Base-by-base conservation (phyloP, 2,329 filamentous ascomycete species). In the Aspergillus hortae region DNA sequence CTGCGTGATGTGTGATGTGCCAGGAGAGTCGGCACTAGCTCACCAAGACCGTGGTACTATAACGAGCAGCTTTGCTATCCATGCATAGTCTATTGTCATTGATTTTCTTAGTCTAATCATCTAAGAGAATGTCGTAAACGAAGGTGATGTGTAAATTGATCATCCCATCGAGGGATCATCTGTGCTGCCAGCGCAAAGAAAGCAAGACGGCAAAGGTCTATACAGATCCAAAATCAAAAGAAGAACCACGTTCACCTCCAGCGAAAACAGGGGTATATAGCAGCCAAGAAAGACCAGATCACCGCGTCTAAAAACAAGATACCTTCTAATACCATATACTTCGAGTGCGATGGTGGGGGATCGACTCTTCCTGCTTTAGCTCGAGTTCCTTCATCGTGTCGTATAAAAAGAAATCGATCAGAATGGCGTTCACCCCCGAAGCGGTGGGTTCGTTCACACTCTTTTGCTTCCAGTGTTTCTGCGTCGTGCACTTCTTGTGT, bases 401-500 rank as follows among this genome's bases (percentile, higher is more conserved):
- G 67, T 99, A 99, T 50, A 99, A 76, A 71, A 96, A 96, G 73
- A 97, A 99, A 71, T 99, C 94, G 57, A 99, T 94, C 62, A 99
- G 72, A 36, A 97, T 90, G 23, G 94, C 92, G 67, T 99, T 99
- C 56, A 87, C 70, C 14, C 75, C 74, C 61, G 59, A 61, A 14
- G 45, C 32, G 5, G 42, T 17, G 15, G 38, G 44, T 19, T 55
- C 41, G 14, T 49, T 45, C 14, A 47, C 43, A 41, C 55, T 57
- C 9, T 52, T 57, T 4, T 56, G 57, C 54, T 53, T 60, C 52
- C 48, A 52, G 52, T 41, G 58, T 30, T 56, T 58, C 48, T 55
- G 63, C 42, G 17, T 56, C 21, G 41, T 51, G 51, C 54, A 55
- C 15, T 53, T 57, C 27, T 53, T 38, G 25, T 52, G 38, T 45